These are phyloP conservation scores for Brassica incana DNA, from an alignment of 345 rosid species.

Conservation along the genomic window DNA sequence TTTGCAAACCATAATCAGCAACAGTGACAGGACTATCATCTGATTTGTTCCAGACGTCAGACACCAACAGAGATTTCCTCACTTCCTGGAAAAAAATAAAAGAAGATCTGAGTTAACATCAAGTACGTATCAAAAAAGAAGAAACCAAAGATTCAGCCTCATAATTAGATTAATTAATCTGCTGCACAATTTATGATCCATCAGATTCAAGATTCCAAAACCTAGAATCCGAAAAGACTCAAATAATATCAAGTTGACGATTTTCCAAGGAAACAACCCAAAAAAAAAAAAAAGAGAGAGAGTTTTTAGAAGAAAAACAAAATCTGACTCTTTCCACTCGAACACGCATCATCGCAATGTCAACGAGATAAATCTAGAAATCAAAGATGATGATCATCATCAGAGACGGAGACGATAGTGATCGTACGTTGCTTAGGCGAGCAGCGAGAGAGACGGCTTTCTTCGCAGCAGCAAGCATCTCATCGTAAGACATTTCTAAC, in stretches of 20 bases:
- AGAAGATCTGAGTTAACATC: slow-evolving; percentile 7
- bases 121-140: background rate
- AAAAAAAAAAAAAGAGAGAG: background rate
- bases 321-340: background rate
- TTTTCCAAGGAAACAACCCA: slow-evolving; percentile 4
- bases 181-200: no score
- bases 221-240: background rate
- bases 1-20: slow-evolving; percentile 80
- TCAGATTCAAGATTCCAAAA: no score
- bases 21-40: slow-evolving; percentile 91
- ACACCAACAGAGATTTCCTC: slow-evolving; percentile 64
- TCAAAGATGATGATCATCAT: background rate
- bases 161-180: background rate
- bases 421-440: slow-evolving; percentile 76
- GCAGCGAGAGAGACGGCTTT: slow-evolving; percentile 85
- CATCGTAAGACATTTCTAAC: slow-evolving; percentile 34
- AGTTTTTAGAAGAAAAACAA: background rate
- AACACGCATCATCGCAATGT: slow-evolving; percentile 29
- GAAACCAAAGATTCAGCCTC: slow-evolving; percentile 10
- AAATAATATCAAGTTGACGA: slow-evolving; percentile 2
- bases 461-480: slow-evolving; percentile 48
- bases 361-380: slow-evolving; percentile 4
- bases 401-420: background rate
- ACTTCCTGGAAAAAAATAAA: slow-evolving; percentile 54
- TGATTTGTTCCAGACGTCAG: slow-evolving; percentile 79